Evolutionary conservation across 1,139 yeast species (phyloP), one percentile per base, ranked within the genome.

Genomic region (Protomyces lactucae-debilis): DNA sequence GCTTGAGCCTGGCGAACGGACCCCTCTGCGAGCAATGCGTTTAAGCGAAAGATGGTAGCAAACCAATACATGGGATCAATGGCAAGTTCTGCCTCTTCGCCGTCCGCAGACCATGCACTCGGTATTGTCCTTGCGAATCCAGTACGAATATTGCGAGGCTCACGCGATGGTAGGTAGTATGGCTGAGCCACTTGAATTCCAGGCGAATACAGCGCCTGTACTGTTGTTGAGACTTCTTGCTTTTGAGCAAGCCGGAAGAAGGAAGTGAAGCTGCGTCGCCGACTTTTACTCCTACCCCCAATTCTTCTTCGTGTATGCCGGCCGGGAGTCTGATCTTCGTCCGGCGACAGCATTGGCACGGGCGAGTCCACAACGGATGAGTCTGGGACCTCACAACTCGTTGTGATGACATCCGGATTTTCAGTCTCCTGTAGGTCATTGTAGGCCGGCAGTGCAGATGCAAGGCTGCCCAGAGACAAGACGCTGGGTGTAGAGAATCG

Each of bases 361-460:
- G 48, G 25, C 48, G 48, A 43, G 14, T 16, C 23, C 23, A 21
- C 12, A 9, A 18, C 51, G 36, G 32, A 45, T 10, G 39, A 35
- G 2, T 57, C 61, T n/a, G 61, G 61, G 36, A 59, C 54, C 23
- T 59, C 63, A 43, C 53, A 32, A 16, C 39, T 28, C n/a, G 63
- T 59, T n/a, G 63, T 59, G 39, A 59, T 59, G 53, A 59, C 57
- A 32, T 59, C 63, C 14, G 63, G 63, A 23, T 59, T 59, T 10
- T 52, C 43, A 21, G 53, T 55, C n/a, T 37, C 57, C 32, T 39
- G 14, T 18, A 35, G 52, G 2, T 23, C 55, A 6, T 52, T 52
- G 23, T 59, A 59, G 43, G 35, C 46, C 5, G 63, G 63, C 18
- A 59, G 45, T 2, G 43, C 43, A 32, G 37, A 25, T 16, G 28